Evolutionary conservation across 805 yeast species (phyloP).

Genomic region (Wickerhamomyces mucosus): DNA sequence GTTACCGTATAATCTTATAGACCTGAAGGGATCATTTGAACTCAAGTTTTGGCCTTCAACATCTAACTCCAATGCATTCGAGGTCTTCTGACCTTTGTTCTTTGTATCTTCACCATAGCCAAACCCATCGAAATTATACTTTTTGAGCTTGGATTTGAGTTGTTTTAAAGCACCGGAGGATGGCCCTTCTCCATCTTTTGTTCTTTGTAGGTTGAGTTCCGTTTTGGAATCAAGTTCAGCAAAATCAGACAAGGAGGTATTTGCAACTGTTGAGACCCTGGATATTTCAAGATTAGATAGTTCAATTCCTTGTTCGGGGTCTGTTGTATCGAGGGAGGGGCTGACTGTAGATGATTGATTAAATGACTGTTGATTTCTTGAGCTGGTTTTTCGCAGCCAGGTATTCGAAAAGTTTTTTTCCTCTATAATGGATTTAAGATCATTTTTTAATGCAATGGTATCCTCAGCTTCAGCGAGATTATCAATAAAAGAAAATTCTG

Average conservation of each 20-base stretch:
- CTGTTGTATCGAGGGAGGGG: conserved; percentile 1
- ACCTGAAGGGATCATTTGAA: no score
- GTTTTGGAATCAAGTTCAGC: conserved; percentile 1
- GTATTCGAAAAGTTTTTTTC: no score
- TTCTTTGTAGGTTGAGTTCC: neutral
- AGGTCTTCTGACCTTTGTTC: conserved; percentile 5
- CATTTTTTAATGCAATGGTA: conserved; percentile 9
- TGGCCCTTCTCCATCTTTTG: no score
- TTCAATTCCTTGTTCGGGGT: no score
- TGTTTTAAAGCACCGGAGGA: conserved; percentile 7
- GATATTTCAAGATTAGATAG: no score
- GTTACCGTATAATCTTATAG: conserved; percentile 29
- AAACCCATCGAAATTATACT: conserved; percentile 1
- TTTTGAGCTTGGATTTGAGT: conserved; percentile 6
- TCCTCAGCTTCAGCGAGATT: conserved; percentile 8
- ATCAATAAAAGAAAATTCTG: conserved; percentile 7
- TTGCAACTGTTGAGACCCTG: no score
- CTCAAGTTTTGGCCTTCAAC: conserved; percentile 1
- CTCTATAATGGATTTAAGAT: no score
- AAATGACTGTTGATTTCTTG: conserved; percentile 1
- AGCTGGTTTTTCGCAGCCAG: conserved; percentile 3
- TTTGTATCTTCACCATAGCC: conserved; percentile 5
- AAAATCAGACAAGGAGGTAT: no score
- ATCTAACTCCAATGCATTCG: neutral
- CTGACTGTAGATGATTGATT: conserved; percentile 3